Percentiles rank a stretch among this genome's conserved stretches.
Evolutionary conservation across 2,329 filamentous ascomycete genomes (phyloP).

Genomic region (Massarina eburnea): DNA sequence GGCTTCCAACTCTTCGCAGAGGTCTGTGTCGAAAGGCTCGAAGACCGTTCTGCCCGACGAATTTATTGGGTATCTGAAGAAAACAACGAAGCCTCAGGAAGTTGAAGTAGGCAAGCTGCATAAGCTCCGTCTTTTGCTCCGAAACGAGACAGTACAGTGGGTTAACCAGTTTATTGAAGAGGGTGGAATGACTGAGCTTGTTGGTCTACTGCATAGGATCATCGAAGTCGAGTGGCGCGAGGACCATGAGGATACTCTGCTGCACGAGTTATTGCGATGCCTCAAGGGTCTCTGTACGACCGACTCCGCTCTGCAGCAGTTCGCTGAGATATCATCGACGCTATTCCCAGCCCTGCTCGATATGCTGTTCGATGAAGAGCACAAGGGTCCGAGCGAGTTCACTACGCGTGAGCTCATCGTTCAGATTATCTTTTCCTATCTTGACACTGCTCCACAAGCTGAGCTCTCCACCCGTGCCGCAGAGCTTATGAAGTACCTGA

Average conservation of each 20-base stretch:
- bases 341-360: constrained; percentile 83
- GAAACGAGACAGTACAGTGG: constrained; percentile 96
- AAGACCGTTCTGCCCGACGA: constrained; percentile 75
- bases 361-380: constrained; percentile 96
- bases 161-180: constrained; percentile 88
- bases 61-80: constrained; percentile 82
- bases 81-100: constrained; percentile 75
- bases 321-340: constrained; percentile 75
- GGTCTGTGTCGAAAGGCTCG: constrained; percentile 68
- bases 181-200: constrained; percentile 90
- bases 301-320: constrained; percentile 77
- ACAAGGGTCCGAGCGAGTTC: constrained; percentile 96
- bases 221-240: constrained; percentile 97
- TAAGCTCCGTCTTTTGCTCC: constrained; percentile 83
- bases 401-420: constrained; percentile 89
- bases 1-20: constrained; percentile 57
- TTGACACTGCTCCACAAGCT: constrained; percentile 60
- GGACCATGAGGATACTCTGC: constrained; percentile 89
- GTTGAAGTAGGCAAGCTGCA: constrained; percentile 95
- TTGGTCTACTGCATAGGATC: constrained; percentile 83
- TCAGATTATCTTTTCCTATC: constrained; percentile 84
- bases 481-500: constrained; percentile 76
- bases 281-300: constrained; percentile 94
- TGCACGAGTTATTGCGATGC: constrained; percentile 90
- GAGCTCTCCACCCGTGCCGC: constrained; percentile 70